These are phyloP conservation scores for Fusarium keratoplasticum DNA, from an alignment of 2,329 filamentous ascomycete genomes.

Conservation along the genomic window DNA sequence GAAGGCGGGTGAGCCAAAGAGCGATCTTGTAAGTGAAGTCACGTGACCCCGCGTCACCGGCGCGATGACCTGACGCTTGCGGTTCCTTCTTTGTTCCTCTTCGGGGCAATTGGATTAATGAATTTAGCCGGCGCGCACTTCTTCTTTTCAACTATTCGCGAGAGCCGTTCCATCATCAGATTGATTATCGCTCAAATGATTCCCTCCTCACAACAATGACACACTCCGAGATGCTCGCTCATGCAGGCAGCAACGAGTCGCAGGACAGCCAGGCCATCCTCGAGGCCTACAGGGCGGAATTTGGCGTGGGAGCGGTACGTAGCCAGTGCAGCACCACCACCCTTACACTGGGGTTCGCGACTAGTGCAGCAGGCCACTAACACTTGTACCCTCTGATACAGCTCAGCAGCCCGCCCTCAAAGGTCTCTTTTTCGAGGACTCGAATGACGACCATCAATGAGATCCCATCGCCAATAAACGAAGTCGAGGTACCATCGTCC, in stretches of 20 bases:
- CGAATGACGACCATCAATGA: constrained; percentile 1
- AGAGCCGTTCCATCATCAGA: neutral
- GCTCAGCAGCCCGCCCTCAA: constrained; percentile 35
- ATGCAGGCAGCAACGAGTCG: constrained; percentile 52
- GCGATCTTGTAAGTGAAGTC: neutral
- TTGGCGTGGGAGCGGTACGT: constrained; percentile 56
- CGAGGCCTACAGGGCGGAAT: constrained; percentile 52
- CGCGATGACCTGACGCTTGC: neutral
- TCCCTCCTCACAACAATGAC: constrained; percentile 44
- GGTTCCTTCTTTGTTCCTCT: neutral
- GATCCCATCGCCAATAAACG: constrained; percentile 12
- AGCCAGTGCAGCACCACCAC: constrained; percentile 27
- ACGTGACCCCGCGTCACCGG: neutral
- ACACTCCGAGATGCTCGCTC: constrained; percentile 40
- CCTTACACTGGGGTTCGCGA: constrained; percentile 30
- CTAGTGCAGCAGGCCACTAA: constrained; percentile 22
- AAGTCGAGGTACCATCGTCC: constrained; percentile 20
- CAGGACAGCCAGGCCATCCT: constrained; percentile 60
- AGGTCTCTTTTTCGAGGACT: constrained; percentile 8
- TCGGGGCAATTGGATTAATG: neutral
- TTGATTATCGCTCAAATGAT: constrained; percentile 22
- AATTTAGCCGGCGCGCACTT: neutral
- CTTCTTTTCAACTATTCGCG: neutral
- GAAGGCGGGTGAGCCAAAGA: neutral
- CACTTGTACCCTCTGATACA: constrained; percentile 17